These are phyloP conservation scores for Boletus coccyginus DNA, from an alignment of 768 basidiomycete genomes.

Conservation along the genomic window DNA sequence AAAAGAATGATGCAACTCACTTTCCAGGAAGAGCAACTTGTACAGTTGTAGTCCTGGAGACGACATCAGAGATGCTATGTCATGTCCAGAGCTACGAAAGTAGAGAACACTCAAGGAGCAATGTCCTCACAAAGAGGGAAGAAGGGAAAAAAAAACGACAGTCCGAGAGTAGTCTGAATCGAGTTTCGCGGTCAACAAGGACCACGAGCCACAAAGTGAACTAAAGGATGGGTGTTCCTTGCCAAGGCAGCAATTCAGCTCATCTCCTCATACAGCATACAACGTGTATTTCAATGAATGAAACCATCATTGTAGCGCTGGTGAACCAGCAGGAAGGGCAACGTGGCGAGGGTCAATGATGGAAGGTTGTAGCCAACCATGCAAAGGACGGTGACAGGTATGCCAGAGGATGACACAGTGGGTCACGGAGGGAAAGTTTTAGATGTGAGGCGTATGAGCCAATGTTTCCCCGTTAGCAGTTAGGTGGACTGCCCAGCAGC, in stretches of 20 bases:
- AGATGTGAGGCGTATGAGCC: neutral
- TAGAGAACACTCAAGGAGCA: neutral
- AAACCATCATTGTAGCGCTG: slow-evolving; percentile 4
- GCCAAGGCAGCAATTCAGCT: neutral
- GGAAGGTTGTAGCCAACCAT: neutral
- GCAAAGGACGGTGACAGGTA: neutral
- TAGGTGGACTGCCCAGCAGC: neutral
- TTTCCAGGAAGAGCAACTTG: neutral
- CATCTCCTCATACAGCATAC: slow-evolving; percentile 19
- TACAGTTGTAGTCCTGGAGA: slow-evolving; percentile 2
- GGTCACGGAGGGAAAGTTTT: neutral
- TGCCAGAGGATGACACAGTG: slow-evolving; percentile 7
- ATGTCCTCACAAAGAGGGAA: slow-evolving; percentile 16
- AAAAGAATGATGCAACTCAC: too few relatives aligned
- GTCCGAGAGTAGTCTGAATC: slow-evolving; percentile 36
- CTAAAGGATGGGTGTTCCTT: slow-evolving; percentile 16
- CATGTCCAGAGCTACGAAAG: neutral
- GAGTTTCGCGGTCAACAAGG: slow-evolving; percentile 23
- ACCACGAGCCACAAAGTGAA: slow-evolving; percentile 30
- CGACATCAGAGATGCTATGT: neutral
- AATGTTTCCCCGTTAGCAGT: neutral
- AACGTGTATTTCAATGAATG: neutral
- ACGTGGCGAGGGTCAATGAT: neutral
- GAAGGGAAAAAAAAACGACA: slow-evolving; percentile 13
- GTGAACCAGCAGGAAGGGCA: slow-evolving; percentile 8